Percentiles rank a stretch among this genome's conserved stretches.
These are phyloP conservation scores for Mucor velutinosus DNA, from an alignment of 371 early-diverging fungal species.

Conservation along the genomic window DNA sequence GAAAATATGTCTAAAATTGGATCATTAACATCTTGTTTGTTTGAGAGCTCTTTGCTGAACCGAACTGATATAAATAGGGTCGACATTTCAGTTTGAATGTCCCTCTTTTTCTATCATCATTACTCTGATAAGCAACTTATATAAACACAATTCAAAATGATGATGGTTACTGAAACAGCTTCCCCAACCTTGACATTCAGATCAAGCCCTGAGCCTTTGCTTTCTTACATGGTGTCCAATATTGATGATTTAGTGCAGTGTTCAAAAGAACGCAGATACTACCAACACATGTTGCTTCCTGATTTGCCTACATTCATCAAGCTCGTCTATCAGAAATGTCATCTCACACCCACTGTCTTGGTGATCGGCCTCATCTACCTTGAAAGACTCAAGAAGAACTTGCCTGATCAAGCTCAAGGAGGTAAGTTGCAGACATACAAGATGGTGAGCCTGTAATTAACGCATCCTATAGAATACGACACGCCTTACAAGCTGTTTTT, in stretches of 20 bases:
- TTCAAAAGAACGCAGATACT: conserved; percentile 32
- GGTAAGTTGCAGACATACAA: conserved; percentile 14
- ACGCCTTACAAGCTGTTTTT: conserved; percentile 76
- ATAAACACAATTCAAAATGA: conserved; percentile 5
- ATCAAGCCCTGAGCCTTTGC: conserved; percentile 36
- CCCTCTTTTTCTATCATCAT: not conserved
- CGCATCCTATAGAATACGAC: conserved; percentile 53
- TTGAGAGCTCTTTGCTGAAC: not conserved
- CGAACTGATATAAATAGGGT: conserved; percentile 9
- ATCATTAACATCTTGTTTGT: conserved; percentile 10
- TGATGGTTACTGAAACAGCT: conserved; percentile 12
- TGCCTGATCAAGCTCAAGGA: conserved; percentile 67
- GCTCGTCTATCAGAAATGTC: conserved; percentile 40
- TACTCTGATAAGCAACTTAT: not conserved
- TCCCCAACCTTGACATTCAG: conserved; percentile 23
- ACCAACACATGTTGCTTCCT: conserved; percentile 40
- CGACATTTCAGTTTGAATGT: not conserved
- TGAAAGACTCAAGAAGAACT: conserved; percentile 60
- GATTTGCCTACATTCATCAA: conserved; percentile 39
- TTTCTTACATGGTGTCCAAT: conserved; percentile 34
- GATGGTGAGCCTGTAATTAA: not conserved
- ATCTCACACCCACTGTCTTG: conserved; percentile 46
- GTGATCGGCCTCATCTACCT: conserved; percentile 74
- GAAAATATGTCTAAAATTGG: conserved; percentile 22
- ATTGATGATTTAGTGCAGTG: conserved; percentile 37